Conservation (phyloP, 805 yeast genomes). For the Yarrowia bubula region DNA sequence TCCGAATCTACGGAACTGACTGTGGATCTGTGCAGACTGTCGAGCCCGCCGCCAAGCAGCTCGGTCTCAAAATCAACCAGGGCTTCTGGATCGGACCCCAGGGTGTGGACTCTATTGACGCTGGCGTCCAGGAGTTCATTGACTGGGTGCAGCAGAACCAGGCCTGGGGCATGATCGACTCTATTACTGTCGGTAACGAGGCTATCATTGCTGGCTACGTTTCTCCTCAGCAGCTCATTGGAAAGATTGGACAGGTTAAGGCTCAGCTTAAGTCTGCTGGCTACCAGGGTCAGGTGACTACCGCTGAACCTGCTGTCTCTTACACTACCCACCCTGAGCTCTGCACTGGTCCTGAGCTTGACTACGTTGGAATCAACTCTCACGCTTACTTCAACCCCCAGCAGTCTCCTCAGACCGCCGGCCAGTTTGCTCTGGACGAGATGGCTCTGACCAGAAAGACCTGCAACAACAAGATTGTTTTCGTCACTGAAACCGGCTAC, state of each 20-base stretch:
- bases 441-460: slow-evolving; percentile 50
- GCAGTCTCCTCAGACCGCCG: slow-evolving; percentile 65
- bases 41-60: slow-evolving; percentile 53
- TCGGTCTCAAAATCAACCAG: slow-evolving; percentile 76
- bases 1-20: slow-evolving; percentile 86
- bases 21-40: slow-evolving; percentile 68
- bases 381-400: slow-evolving; percentile 74
- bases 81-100: slow-evolving; percentile 74
- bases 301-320: slow-evolving; percentile 86
- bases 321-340: slow-evolving; percentile 62
- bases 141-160: slow-evolving; percentile 46
- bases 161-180: slow-evolving; percentile 74
- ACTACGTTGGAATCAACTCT: slow-evolving; percentile 81
- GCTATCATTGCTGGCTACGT: slow-evolving; percentile 66
- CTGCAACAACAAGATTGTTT: slow-evolving; percentile 55
- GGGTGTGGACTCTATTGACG: slow-evolving; percentile 72
- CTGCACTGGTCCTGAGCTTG: slow-evolving; percentile 63
- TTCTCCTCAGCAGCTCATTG: slow-evolving; percentile 58
- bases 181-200: slow-evolving; percentile 84
- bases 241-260: slow-evolving; percentile 66
- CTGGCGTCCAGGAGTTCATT: slow-evolving; percentile 54
- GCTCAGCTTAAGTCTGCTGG: slow-evolving; percentile 62
- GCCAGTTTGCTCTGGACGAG: slow-evolving; percentile 67
- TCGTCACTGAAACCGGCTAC: slow-evolving; percentile 85
- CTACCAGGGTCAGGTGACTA: slow-evolving; percentile 70